Percentiles rank a stretch among this genome's conserved stretches.
Evolutionary conservation across 352 stramenopile species (phyloP).

Genomic region (Globisporangium cederbergense): DNA sequence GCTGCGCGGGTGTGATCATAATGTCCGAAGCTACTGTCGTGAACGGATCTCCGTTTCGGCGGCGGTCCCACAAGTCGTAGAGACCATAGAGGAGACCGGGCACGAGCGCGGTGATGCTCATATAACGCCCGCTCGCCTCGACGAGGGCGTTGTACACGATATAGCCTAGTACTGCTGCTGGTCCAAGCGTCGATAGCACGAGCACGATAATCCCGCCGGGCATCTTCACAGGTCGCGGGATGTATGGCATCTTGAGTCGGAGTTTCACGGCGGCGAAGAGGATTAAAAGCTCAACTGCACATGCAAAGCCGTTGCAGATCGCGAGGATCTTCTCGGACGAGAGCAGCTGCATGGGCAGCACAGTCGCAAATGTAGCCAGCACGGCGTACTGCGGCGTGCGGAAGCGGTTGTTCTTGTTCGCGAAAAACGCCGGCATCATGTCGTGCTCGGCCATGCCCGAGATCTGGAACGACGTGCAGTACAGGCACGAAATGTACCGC

Average conservation of each 20-base stretch:
- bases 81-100: conserved; percentile 1
- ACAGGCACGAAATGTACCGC: conserved; percentile 83
- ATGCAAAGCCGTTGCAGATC: conserved; percentile 76
- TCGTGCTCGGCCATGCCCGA: conserved; percentile 57
- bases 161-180: conserved; percentile 10
- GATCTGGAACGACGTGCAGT: conserved; percentile 74
- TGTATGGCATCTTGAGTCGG: conserved; percentile 35
- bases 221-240: conserved; percentile 32
- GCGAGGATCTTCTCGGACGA: conserved; percentile 44
- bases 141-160: conserved; percentile 7
- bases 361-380: conserved; percentile 1
- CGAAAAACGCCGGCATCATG: conserved; percentile 63
- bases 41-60: neutral
- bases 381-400: conserved; percentile 20
- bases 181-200: conserved; percentile 9
- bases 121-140: neutral
- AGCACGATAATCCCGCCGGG: conserved; percentile 13
- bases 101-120: neutral
- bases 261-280: conserved; percentile 82
- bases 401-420: conserved; percentile 30
- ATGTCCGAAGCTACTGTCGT: neutral
- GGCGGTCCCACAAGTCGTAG: neutral
- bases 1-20: neutral
- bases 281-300: conserved; percentile 64
- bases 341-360: conserved; percentile 12